These are phyloP conservation scores for Ceratocystis eucalypticola DNA, from an alignment of 2,329 filamentous ascomycete species.

Conservation along the genomic window DNA sequence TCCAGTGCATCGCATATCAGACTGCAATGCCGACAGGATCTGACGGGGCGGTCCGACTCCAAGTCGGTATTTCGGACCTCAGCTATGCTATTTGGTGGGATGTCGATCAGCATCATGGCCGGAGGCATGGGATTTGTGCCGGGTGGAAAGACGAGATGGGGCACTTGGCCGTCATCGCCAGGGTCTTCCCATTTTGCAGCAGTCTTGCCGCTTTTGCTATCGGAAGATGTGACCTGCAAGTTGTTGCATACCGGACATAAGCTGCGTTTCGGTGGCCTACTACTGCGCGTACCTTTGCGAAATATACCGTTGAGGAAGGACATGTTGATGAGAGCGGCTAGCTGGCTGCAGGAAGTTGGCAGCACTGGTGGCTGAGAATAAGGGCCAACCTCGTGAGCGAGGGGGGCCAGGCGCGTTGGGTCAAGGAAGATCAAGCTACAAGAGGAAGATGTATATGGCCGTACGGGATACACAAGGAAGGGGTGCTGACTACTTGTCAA, in stretches of 20 bases:
- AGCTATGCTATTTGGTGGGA: conserved; percentile 15
- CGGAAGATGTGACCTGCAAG: conserved; percentile 15
- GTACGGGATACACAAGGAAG: not conserved
- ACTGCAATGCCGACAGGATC: conserved; percentile 13
- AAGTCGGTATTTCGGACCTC: conserved; percentile 14
- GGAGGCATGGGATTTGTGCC: conserved; percentile 17
- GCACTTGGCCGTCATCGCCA: conserved; percentile 10
- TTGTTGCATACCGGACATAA: conserved; percentile 18
- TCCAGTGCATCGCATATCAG: conserved; percentile 16
- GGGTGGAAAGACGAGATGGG: conserved; percentile 11
- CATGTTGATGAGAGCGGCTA: not conserved
- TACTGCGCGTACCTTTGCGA: conserved; percentile 12
- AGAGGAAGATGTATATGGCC: not conserved
- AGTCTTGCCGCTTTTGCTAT: conserved; percentile 14
- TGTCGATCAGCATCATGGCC: conserved; percentile 18
- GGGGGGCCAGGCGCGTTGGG: not conserved
- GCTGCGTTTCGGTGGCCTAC: conserved; percentile 12
- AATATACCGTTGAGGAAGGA: conserved; percentile 18
- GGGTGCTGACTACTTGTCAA: not conserved
- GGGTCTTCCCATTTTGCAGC: conserved; percentile 17
- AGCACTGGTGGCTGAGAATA: not conserved
- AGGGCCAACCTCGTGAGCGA: conserved; percentile 1
- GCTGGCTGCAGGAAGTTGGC: not conserved
- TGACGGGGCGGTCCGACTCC: conserved; percentile 6
- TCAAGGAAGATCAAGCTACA: not conserved